These are phyloP conservation scores for Cicer yamashitae DNA, from an alignment of 306 rosid genomes.

Conservation along the genomic window DNA sequence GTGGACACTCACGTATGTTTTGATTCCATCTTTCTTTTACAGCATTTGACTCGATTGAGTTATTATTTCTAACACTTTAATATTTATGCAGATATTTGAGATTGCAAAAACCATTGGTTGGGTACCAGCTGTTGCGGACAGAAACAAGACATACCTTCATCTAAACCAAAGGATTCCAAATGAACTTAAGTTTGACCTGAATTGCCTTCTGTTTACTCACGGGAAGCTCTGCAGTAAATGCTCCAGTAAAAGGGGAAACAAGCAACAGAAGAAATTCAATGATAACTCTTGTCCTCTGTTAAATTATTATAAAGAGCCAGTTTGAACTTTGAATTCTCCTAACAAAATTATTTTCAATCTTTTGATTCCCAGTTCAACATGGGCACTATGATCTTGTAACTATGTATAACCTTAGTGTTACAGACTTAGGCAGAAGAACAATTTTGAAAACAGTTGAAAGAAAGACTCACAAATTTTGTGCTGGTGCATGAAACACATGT, in stretches of 20 bases:
- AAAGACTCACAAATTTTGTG: conserved; percentile 2
- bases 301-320: conserved; percentile 46
- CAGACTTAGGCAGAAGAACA: not conserved
- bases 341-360: not conserved
- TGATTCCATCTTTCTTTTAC: conserved; percentile 34
- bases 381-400: conserved; percentile 24
- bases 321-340: conserved; percentile 36
- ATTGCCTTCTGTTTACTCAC: conserved; percentile 85
- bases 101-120: conserved; percentile 78
- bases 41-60: conserved; percentile 9
- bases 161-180: conserved; percentile 83
- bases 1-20: conserved; percentile 92
- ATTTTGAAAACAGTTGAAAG: conserved; percentile 29
- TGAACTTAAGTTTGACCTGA: conserved; percentile 85
- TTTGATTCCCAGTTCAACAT: conserved; percentile 18
- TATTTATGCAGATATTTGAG: conserved; percentile 74
- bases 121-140: conserved; percentile 80
- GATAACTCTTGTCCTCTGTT: conserved; percentile 66
- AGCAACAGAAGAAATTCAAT: conserved; percentile 48
- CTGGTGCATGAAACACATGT: conserved; percentile 20
- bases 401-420: not conserved
- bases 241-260: conserved; percentile 58
- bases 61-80: not conserved
- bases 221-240: conserved; percentile 82
- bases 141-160: conserved; percentile 85